Conservation (phyloP, 495 filamentous ascomycete genomes). For the Tuber brumale region DNA sequence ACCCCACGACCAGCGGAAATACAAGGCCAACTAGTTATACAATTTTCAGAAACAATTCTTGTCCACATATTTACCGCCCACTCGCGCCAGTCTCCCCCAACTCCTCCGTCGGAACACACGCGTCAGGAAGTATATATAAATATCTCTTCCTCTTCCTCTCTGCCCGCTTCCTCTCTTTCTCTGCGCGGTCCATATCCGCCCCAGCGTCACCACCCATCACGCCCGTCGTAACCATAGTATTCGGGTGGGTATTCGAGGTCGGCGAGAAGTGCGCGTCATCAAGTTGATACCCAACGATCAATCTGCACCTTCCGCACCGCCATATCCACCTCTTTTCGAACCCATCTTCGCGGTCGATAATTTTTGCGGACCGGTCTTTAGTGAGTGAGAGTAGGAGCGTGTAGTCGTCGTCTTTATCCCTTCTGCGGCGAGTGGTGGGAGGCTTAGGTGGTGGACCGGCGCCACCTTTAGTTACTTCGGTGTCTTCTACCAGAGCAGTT, state of each 20-base stretch:
- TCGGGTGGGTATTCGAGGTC: slow-evolving; percentile 18
- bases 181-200: slow-evolving; percentile 33
- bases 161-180: slow-evolving; percentile 33
- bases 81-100: slow-evolving; percentile 38
- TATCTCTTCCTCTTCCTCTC: slow-evolving; percentile 45
- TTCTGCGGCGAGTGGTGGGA: slow-evolving; percentile 1
- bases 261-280: slow-evolving; percentile 44
- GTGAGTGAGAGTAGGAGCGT: slow-evolving; percentile 40
- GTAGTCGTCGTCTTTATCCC: slow-evolving; percentile 37
- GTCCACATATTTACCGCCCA: slow-evolving; percentile 9
- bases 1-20: not conserved
- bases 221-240: slow-evolving; percentile 6
- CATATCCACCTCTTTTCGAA: slow-evolving; percentile 63
- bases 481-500: slow-evolving; percentile 15
- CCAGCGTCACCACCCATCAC: slow-evolving; percentile 36
- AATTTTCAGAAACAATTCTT: not conserved
- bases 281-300: slow-evolving; percentile 59
- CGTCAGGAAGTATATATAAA: slow-evolving; percentile 57
- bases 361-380: slow-evolving; percentile 48
- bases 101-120: slow-evolving; percentile 50
- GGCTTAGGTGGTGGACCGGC: slow-evolving; percentile 12
- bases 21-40: not conserved
- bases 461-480: slow-evolving; percentile 16
- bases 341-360: slow-evolving; percentile 60
- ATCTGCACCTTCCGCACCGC: slow-evolving; percentile 58